phyloP scores from a whole-genome alignment of 305 asterid genomes.

The Fraxinus baroniana region DNA sequence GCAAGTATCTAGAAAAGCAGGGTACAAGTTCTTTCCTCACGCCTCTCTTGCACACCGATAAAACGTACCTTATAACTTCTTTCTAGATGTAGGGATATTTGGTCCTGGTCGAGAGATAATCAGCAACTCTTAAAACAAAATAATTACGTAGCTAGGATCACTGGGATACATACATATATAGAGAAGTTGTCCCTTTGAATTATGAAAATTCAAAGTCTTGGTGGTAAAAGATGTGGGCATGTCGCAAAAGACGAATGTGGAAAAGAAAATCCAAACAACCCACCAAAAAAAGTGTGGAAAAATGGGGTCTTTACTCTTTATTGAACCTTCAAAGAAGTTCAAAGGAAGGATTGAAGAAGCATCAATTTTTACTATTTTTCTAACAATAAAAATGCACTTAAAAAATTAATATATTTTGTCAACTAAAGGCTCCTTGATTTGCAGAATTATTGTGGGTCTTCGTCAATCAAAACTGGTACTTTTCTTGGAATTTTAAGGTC shows the following conservation, averaged over 20 bases:
- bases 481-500: background rate
- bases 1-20: background rate
- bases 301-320: background rate
- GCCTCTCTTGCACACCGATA: background rate
- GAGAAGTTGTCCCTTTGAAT: background rate
- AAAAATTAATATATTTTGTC: background rate
- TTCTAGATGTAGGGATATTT: background rate
- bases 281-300: background rate
- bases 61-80: conserved; percentile 15
- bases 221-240: background rate
- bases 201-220: conserved; percentile 17
- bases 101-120: background rate
- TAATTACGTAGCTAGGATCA: background rate
- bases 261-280: conserved; percentile 21
- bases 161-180: background rate
- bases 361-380: background rate
- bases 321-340: conserved; percentile 21
- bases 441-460: background rate
- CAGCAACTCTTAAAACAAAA: background rate
- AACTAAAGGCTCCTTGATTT: background rate
- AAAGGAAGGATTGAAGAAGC: background rate
- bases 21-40: no score
- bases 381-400: background rate
- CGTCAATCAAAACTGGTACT: background rate
- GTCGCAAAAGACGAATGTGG: background rate